Evolutionary conservation across 2,329 filamentous ascomycete species (phyloP).

Genomic region (Pseudocercospora fijiensis): DNA sequence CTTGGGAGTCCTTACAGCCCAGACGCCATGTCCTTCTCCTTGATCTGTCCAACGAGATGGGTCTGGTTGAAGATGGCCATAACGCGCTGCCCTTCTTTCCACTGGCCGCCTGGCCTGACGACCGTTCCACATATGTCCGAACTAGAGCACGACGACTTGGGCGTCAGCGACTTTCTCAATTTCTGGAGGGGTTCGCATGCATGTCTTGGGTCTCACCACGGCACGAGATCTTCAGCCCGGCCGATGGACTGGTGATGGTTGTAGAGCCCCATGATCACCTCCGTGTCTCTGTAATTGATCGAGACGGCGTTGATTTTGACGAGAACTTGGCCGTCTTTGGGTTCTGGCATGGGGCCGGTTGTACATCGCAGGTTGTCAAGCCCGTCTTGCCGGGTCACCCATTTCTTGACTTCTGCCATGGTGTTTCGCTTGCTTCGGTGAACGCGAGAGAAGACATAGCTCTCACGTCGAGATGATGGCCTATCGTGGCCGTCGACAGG

Average conservation of each 20-base stretch:
- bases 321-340: constrained; percentile 48
- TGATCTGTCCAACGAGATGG: constrained; percentile 60
- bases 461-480: not conserved
- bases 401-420: constrained; percentile 28
- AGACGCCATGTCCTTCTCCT: constrained; percentile 54
- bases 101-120: constrained; percentile 51
- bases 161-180: not conserved
- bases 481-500: constrained; percentile 6
- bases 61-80: constrained; percentile 62
- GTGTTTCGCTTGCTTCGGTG: not conserved
- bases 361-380: constrained; percentile 43
- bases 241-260: constrained; percentile 61
- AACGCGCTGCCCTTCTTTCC: constrained; percentile 63
- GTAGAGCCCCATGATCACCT: constrained; percentile 65
- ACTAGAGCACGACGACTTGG: constrained; percentile 7
- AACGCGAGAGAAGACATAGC: not conserved
- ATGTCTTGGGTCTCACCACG: constrained; percentile 46
- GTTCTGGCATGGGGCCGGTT: constrained; percentile 38
- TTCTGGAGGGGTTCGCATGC: not conserved
- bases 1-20: constrained; percentile 46
- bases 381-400: constrained; percentile 46
- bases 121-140: constrained; percentile 70
- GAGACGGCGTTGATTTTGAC: constrained; percentile 55
- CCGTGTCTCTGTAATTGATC: constrained; percentile 56
- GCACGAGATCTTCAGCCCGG: constrained; percentile 52